phyloP scores from a whole-genome alignment of 1,284 basidiomycete genomes.

The Grifola frondosa region DNA sequence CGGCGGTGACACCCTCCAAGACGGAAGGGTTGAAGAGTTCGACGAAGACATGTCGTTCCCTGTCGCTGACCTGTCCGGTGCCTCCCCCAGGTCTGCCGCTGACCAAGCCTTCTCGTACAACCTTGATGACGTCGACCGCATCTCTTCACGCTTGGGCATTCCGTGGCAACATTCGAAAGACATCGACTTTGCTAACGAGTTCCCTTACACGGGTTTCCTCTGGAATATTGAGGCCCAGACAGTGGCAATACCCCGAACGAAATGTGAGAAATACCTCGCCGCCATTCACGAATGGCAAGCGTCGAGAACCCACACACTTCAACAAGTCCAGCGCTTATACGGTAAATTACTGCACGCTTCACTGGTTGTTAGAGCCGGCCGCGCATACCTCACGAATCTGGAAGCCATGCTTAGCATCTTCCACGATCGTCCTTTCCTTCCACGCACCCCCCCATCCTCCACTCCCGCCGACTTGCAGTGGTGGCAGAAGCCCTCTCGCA shows the following conservation, averaged over 20 bases:
- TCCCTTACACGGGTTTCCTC: slow-evolving; percentile 25
- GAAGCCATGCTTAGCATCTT: slow-evolving; percentile 21
- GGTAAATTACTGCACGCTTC: slow-evolving; percentile 26
- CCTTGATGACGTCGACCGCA: slow-evolving; percentile 19
- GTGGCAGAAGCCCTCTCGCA: slow-evolving; percentile 33
- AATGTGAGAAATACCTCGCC: slow-evolving; percentile 18
- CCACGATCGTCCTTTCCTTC: slow-evolving; percentile 27
- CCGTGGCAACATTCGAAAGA: slow-evolving; percentile 26
- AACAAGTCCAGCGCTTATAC: slow-evolving; percentile 20
- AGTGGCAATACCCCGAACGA: slow-evolving; percentile 15
- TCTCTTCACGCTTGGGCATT: slow-evolving; percentile 22
- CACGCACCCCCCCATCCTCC: slow-evolving; percentile 20
- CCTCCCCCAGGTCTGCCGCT: slow-evolving; percentile 5
- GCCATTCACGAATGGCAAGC: slow-evolving; percentile 16
- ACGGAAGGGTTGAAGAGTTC: slow-evolving; percentile 17
- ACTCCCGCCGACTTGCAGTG: slow-evolving; percentile 33
- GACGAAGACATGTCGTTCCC: slow-evolving; percentile 20
- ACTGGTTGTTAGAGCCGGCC: slow-evolving; percentile 44
- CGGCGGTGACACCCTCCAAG: slow-evolving; percentile 17
- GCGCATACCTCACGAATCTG: slow-evolving; percentile 48
- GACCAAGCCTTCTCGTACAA: slow-evolving; percentile 17
- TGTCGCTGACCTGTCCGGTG: slow-evolving; percentile 9
- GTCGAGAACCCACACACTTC: slow-evolving; percentile 6
- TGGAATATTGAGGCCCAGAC: slow-evolving; percentile 20
- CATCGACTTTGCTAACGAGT: slow-evolving; percentile 4